These are phyloP conservation scores for Dendrobium huoshanense DNA, from an alignment of 106 monocot genomes.

Conservation along the genomic window DNA sequence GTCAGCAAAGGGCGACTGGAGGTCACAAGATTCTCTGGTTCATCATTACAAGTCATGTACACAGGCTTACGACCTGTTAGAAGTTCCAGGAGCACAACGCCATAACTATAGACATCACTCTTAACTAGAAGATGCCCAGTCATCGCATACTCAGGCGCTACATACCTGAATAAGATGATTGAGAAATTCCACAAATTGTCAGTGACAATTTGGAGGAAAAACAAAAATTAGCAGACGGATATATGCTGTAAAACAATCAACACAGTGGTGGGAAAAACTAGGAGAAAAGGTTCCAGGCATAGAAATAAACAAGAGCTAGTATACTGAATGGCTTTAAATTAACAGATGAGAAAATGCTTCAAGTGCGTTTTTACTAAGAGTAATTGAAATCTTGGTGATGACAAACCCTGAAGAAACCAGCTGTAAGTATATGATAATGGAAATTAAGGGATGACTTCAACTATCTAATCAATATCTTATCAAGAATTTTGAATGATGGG, in stretches of 20 bases:
- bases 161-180: conserved; percentile 52
- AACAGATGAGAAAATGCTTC: background rate
- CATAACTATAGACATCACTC: conserved; percentile 97
- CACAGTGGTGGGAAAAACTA: background rate
- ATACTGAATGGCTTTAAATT: background rate
- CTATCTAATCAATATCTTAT: background rate
- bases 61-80: conserved; percentile 89
- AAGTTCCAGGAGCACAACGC: conserved; percentile 86
- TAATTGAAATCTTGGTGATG: no score
- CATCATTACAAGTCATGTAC: conserved; percentile 46
- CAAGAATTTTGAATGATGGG: background rate
- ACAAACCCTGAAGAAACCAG: background rate
- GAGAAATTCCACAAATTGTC: background rate
- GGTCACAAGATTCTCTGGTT: conserved; percentile 82
- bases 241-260: background rate
- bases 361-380: no score
- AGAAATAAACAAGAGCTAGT: background rate
- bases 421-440: background rate
- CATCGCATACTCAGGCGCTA: conserved; percentile 99
- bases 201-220: no score
- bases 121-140: conserved; percentile 91
- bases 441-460: background rate
- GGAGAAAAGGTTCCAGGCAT: background rate
- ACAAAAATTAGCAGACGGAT: background rate
- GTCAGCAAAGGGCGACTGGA: conserved; percentile 82